phyloP scores from a whole-genome alignment of 306 rosid genomes.

The Begonia masoniana region DNA sequence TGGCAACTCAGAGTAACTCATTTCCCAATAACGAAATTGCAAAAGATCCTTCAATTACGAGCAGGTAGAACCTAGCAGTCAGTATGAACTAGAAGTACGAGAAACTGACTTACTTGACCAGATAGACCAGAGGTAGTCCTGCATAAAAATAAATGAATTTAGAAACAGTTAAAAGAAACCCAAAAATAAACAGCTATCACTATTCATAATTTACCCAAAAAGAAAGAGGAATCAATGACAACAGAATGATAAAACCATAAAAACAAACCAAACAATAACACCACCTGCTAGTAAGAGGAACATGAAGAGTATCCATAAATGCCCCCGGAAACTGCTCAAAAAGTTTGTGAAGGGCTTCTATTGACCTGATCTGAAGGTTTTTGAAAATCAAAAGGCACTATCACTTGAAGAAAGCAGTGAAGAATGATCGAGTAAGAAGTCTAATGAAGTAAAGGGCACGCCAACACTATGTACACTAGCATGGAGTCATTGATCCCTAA shows the following conservation, averaged over 20 bases:
- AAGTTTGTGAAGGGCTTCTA: slow-evolving; percentile 71
- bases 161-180: slow-evolving; percentile 4
- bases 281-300: slow-evolving; percentile 51
- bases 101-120: slow-evolving; percentile 35
- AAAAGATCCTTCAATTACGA: too few species aligned
- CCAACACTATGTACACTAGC: too few species aligned
- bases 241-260: background rate
- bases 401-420: slow-evolving; percentile 3
- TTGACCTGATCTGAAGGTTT: slow-evolving; percentile 71
- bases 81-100: background rate
- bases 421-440: background rate
- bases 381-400: background rate
- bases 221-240: background rate
- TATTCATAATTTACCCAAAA: background rate
- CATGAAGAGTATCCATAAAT: slow-evolving; percentile 63
- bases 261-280: background rate
- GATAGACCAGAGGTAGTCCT: slow-evolving; percentile 41
- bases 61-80: too few species aligned
- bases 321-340: slow-evolving; percentile 92
- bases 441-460: too few species aligned
- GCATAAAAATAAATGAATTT: slow-evolving; percentile 16
- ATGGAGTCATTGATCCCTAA: too few species aligned
- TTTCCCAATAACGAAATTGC: too few species aligned
- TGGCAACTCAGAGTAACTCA: too few species aligned
- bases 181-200: background rate